Conservation (phyloP, 2,329 filamentous ascomycete species). For the Camptophora hylomeconis region DNA sequence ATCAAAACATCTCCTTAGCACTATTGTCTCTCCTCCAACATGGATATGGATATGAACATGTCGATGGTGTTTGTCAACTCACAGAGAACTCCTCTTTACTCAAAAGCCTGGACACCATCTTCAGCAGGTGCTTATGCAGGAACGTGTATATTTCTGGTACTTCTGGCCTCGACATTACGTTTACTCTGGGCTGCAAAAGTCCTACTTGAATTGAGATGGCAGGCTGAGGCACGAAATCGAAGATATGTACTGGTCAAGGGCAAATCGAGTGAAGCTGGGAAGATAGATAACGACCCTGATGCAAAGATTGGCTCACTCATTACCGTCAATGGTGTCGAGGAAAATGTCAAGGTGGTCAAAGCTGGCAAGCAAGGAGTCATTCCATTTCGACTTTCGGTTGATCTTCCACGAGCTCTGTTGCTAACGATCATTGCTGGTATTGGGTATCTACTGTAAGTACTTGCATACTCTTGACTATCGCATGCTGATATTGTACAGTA, state of each 20-base stretch:
- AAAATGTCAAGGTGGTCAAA: slow-evolving; percentile 62
- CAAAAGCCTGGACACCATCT: slow-evolving; percentile 58
- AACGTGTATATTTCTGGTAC: slow-evolving; percentile 81
- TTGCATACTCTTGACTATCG: slow-evolving; percentile 1
- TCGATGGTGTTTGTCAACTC: slow-evolving; percentile 39
- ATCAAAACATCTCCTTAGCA: no score
- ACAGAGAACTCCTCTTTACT: slow-evolving; percentile 52
- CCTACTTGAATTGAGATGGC: slow-evolving; percentile 49
- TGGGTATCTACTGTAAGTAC: slow-evolving; percentile 71
- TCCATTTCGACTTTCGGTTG: slow-evolving; percentile 72
- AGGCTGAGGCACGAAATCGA: slow-evolving; percentile 57
- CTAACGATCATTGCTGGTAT: slow-evolving; percentile 63
- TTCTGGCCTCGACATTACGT: slow-evolving; percentile 59
- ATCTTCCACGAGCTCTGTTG: slow-evolving; percentile 58
- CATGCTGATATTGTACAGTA: slow-evolving; percentile 39
- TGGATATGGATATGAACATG: slow-evolving; percentile 21
- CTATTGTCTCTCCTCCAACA: no score
- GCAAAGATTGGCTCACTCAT: slow-evolving; percentile 53
- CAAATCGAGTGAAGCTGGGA: slow-evolving; percentile 45
- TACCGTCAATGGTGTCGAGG: slow-evolving; percentile 66
- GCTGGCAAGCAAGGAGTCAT: slow-evolving; percentile 37
- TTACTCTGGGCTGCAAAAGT: slow-evolving; percentile 57
- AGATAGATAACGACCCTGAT: slow-evolving; percentile 45
- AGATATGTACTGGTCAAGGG: slow-evolving; percentile 65
- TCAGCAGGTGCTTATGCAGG: slow-evolving; percentile 64